phyloP scores from a whole-genome alignment of 2,329 filamentous ascomycete species.

The Phialemonium atrogriseum region DNA sequence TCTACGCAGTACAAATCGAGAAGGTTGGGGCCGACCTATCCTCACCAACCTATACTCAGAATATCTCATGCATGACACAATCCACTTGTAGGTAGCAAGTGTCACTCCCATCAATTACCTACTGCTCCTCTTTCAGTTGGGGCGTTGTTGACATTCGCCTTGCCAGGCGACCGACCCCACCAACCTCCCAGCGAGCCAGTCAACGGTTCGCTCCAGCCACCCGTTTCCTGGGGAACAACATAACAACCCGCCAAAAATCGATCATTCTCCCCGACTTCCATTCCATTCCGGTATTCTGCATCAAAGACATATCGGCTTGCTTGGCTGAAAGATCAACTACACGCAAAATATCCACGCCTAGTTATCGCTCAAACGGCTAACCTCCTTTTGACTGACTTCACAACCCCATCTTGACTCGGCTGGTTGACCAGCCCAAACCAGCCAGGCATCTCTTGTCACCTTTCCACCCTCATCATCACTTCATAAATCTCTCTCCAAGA shows the following conservation, averaged over 20 bases:
- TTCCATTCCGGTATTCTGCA: neutral
- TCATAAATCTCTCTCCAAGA: conserved; percentile 3
- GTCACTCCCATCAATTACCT: too few species aligned
- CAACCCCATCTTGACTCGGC: conserved; percentile 9
- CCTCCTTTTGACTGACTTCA: conserved; percentile 3
- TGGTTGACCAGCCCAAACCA: conserved; percentile 16
- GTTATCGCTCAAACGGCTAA: neutral
- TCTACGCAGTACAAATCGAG: too few species aligned
- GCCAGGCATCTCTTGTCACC: conserved; percentile 8
- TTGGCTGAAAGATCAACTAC: neutral
- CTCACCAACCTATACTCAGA: too few species aligned
- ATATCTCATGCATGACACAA: too few species aligned
- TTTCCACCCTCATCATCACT: conserved; percentile 5
- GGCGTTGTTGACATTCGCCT: too few species aligned
- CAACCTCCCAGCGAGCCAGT: too few species aligned
- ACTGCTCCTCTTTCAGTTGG: too few species aligned
- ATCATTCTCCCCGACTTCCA: neutral
- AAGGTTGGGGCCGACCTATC: too few species aligned
- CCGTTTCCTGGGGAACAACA: conserved; percentile 3
- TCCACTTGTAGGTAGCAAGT: too few species aligned
- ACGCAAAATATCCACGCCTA: neutral
- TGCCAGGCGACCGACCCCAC: too few species aligned
- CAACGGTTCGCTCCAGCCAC: conserved; percentile 1
- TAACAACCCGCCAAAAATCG: neutral
- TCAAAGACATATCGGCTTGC: neutral